Base-by-base conservation (phyloP, 176 grass and related monocot genomes). In the Musa troglodytarum region DNA sequence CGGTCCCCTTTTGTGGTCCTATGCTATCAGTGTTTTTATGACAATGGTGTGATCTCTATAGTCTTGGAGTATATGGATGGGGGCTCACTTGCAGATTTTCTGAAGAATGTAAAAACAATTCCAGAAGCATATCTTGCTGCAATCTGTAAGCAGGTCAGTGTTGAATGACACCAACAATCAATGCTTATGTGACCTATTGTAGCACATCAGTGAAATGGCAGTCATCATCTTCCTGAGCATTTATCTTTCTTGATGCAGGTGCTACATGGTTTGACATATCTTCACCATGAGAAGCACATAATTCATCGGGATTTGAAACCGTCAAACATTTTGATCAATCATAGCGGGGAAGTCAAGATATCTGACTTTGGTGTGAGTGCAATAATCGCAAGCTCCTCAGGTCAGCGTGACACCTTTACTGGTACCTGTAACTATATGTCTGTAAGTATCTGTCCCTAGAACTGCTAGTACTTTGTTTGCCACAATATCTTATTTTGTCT, bases 321-420 rank as follows among this genome's bases (percentile, higher is more conserved):
- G 54, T 99, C 88, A 49, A 99, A 99, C 78, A 99, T 99, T 85
- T 80, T 99, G 57, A 94, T 99, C 53, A 99, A 99, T 81, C 95
- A 99, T 76, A 85, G 54, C 76, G 95, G 95, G 34, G 90, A 99
- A 74, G 88, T 99, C 57, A 94, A 99, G 77, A 99, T 99, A 94
- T 89, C 95, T 2, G 95, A 99, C 71, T 99, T 99, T 75, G 95
- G 95, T 89, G 95, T 99, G 29, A 99, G 95, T 85, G 90, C 88
- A 22, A 99, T 82, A 74, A 89, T 89, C 64, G 75, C 88, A 75
- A 99, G 59, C 78, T 99, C 95, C n/a, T 99, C 95, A 26, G 88
- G 78, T 65, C 86, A 90, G 80, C 73, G 86, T 89, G 95, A 94
- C 49, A 99, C 95, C 69, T 99, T 99, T 87, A 91, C 7, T 43